Evolutionary conservation across 208 protist species (phyloP).

Genomic region (Acanthamoeba lenticulata): DNA sequence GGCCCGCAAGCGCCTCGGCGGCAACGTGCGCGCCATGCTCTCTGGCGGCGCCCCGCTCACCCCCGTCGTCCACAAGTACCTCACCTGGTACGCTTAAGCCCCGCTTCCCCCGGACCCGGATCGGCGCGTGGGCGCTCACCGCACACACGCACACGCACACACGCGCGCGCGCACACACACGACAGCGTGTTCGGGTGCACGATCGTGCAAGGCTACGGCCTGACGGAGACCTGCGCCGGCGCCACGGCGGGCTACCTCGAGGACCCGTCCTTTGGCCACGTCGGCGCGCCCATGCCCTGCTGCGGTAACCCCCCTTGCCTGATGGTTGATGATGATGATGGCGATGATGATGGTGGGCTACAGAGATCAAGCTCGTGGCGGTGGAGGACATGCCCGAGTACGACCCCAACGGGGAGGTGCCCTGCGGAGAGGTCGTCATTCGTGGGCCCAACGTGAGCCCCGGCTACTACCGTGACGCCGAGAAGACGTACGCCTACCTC

Average conservation of each 20-base stretch:
- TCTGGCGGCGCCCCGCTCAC: slow-evolving; percentile 87
- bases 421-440: slow-evolving; percentile 83
- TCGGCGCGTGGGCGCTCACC: neutral
- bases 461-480: slow-evolving; percentile 87
- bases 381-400: slow-evolving; percentile 83
- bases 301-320: neutral
- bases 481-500: slow-evolving; percentile 83
- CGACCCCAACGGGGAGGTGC: neutral
- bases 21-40: slow-evolving; percentile 86
- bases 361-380: slow-evolving; percentile 92
- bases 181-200: slow-evolving; percentile 26
- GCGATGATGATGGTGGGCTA: neutral
- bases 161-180: neutral
- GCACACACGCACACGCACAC: neutral
- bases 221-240: slow-evolving; percentile 78
- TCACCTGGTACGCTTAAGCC: slow-evolving; percentile 73
- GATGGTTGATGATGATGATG: neutral
- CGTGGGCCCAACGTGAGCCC: slow-evolving; percentile 84
- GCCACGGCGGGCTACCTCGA: slow-evolving; percentile 31
- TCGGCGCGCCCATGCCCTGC: slow-evolving; percentile 30
- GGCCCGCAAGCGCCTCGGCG: slow-evolving; percentile 80
- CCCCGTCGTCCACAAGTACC: slow-evolving; percentile 84
- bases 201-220: slow-evolving; percentile 90
- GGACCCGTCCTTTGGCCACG: slow-evolving; percentile 13
- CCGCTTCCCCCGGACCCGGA: neutral